Evolutionary conservation across 1,284 basidiomycete species (phyloP).

Genomic region (Trichosporon inkin): DNA sequence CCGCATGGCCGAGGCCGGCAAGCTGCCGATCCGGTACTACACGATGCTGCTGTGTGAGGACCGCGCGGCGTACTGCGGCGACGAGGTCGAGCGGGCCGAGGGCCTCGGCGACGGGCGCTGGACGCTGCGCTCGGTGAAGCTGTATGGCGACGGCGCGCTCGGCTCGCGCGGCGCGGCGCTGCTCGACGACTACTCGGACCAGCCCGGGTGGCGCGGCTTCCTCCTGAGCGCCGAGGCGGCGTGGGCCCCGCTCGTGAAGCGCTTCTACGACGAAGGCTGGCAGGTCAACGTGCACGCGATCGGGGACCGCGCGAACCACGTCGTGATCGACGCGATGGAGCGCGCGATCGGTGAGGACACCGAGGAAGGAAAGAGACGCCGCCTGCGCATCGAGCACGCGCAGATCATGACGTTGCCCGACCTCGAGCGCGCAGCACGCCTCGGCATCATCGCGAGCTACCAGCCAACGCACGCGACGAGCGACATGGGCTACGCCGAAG

Average conservation of each 20-base stretch:
- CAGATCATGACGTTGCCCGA: conserved; percentile 75
- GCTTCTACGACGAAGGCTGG: conserved; percentile 57
- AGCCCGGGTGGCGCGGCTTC: conserved; percentile 64
- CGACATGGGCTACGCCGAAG: conserved; percentile 84
- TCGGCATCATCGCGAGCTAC: conserved; percentile 84
- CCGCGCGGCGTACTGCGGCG: conserved; percentile 63
- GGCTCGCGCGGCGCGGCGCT: conserved; percentile 89
- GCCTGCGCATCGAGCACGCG: conserved; percentile 83
- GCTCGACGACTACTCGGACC: conserved; percentile 76
- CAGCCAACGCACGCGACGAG: conserved; percentile 78
- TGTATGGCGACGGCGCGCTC: conserved; percentile 74
- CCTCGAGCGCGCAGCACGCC: conserved; percentile 61
- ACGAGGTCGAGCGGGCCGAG: conserved; percentile 58
- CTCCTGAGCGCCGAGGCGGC: conserved; percentile 59
- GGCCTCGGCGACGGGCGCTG: conserved; percentile 56
- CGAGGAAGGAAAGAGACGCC: conserved; percentile 39
- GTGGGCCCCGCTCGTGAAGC: conserved; percentile 58
- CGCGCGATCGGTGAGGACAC: conserved; percentile 54
- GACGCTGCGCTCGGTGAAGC: conserved; percentile 72
- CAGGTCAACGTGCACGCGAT: conserved; percentile 74
- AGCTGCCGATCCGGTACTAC: conserved; percentile 68
- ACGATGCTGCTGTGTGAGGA: conserved; percentile 60
- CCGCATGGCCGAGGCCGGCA: conserved; percentile 62
- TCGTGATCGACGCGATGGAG: conserved; percentile 76
- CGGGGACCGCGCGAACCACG: conserved; percentile 79